These are phyloP conservation scores for Dichotomopilus funicola DNA, from an alignment of 2,329 filamentous ascomycete genomes.

Conservation along the genomic window DNA sequence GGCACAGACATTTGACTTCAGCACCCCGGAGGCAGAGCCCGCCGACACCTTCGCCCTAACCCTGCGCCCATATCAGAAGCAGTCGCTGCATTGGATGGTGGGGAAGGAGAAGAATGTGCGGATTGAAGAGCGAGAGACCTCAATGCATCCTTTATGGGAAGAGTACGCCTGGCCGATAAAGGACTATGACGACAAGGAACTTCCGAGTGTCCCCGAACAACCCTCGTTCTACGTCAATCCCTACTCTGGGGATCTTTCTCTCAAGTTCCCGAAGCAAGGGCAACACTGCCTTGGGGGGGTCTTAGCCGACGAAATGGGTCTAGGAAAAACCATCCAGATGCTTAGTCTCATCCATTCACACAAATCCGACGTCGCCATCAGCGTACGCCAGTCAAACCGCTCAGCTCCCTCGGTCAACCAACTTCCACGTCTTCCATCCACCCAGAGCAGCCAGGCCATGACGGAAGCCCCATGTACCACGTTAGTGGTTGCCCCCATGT, in stretches of 20 bases:
- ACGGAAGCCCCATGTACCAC: slow-evolving; percentile 79
- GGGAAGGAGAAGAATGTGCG: slow-evolving; percentile 80
- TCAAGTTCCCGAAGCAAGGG: slow-evolving; percentile 88
- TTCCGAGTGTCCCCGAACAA: slow-evolving; percentile 60
- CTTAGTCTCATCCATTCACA: slow-evolving; percentile 86
- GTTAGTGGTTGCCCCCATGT: slow-evolving; percentile 94
- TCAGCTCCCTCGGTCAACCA: slow-evolving; percentile 45
- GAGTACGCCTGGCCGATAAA: slow-evolving; percentile 85
- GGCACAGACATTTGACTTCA: slow-evolving; percentile 93
- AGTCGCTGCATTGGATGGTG: slow-evolving; percentile 95
- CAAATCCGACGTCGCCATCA: slow-evolving; percentile 48
- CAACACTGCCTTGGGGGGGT: slow-evolving; percentile 93
- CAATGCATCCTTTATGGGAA: slow-evolving; percentile 97
- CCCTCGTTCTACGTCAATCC: slow-evolving; percentile 89
- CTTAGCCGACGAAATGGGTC: slow-evolving; percentile 92
- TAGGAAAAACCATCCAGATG: slow-evolving; percentile 99
- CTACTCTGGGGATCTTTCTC: slow-evolving; percentile 87
- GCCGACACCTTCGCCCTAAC: slow-evolving; percentile 74
- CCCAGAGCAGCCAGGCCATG: slow-evolving; percentile 43
- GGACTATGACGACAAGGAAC: slow-evolving; percentile 74
- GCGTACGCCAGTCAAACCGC: slow-evolving; percentile 29
- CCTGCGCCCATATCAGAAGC: slow-evolving; percentile 88
- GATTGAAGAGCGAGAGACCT: slow-evolving; percentile 59
- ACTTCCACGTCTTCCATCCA: slow-evolving; percentile 55
- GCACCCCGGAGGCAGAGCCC: slow-evolving; percentile 80